phyloP scores from a whole-genome alignment of 139 green algal genomes.

The Chlamydomonas schloesseri region DNA sequence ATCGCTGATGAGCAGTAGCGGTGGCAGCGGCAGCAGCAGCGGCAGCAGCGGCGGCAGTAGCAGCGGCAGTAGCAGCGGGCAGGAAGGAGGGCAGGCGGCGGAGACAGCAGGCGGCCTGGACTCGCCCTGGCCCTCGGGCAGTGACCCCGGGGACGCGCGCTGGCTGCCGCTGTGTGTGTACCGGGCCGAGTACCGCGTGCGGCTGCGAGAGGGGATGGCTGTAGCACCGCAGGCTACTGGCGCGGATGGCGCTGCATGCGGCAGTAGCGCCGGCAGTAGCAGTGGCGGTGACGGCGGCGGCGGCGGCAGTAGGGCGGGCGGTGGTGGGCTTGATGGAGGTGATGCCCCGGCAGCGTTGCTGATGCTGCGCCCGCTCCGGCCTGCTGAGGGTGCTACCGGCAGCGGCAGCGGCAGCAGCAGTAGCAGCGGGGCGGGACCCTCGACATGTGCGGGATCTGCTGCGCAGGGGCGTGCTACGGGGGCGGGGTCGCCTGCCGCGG shows the following conservation, averaged over 20 bases:
- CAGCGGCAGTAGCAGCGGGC: too few species aligned
- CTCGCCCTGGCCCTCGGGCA: background rate
- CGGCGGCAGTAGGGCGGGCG: background rate
- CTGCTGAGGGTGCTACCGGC: background rate
- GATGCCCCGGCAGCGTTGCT: too few species aligned
- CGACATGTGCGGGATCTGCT: too few species aligned
- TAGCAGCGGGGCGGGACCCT: background rate
- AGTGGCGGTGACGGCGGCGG: background rate
- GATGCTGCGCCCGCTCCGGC: too few species aligned
- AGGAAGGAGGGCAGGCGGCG: too few species aligned
- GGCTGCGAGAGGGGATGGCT: background rate
- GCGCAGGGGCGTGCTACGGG: too few species aligned
- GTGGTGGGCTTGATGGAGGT: too few species aligned
- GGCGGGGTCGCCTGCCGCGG: too few species aligned
- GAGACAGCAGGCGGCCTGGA: background rate
- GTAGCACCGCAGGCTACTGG: background rate
- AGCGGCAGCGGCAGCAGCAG: too few species aligned
- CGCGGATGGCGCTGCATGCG: background rate
- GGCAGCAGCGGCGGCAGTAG: too few species aligned
- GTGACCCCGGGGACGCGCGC: background rate
- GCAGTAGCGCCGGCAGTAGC: background rate
- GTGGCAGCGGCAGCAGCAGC: too few species aligned
- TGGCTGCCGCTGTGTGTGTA: conserved; percentile 41
- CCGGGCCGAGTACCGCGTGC: background rate
- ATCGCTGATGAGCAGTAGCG: too few species aligned